Evolutionary conservation across 257 asterid species (phyloP).

Genomic region (Voacanga thouarsii): DNA sequence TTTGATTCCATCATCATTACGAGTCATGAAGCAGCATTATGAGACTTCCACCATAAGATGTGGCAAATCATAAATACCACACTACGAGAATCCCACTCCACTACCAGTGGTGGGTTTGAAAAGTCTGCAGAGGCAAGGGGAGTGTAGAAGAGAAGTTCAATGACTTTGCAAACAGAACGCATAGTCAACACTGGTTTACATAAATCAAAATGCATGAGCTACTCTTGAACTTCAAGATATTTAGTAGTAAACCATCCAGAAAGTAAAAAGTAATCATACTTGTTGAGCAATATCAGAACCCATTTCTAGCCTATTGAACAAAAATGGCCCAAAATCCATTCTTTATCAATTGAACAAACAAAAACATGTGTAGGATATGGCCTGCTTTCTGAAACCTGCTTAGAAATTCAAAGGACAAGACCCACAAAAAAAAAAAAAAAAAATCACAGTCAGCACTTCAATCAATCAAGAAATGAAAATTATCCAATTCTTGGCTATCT

Average conservation of each 20-base stretch:
- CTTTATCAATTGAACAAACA: background rate
- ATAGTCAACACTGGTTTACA: background rate
- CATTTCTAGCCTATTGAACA: background rate
- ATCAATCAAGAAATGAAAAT: background rate
- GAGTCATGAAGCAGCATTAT: conserved; percentile 95
- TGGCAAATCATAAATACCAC: background rate
- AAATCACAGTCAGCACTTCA: background rate
- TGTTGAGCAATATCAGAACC: background rate
- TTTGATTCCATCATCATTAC: conserved; percentile 96
- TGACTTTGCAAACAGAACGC: background rate
- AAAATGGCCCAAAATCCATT: background rate
- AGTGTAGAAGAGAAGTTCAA: background rate
- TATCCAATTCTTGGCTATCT: background rate
- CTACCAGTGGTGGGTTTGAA: too few species aligned
- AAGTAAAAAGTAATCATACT: background rate
- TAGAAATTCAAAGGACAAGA: background rate
- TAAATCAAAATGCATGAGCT: background rate
- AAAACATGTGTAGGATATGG: conserved; percentile 71
- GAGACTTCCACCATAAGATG: background rate
- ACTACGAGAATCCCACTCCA: background rate
- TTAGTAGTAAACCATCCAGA: background rate
- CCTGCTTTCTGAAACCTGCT: conserved; percentile 90
- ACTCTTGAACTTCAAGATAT: background rate
- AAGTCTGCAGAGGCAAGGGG: background rate
- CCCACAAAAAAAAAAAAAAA: background rate